Conservation (phyloP, 2,329 filamentous ascomycete species). For the Botryotinia calthae region DNA sequence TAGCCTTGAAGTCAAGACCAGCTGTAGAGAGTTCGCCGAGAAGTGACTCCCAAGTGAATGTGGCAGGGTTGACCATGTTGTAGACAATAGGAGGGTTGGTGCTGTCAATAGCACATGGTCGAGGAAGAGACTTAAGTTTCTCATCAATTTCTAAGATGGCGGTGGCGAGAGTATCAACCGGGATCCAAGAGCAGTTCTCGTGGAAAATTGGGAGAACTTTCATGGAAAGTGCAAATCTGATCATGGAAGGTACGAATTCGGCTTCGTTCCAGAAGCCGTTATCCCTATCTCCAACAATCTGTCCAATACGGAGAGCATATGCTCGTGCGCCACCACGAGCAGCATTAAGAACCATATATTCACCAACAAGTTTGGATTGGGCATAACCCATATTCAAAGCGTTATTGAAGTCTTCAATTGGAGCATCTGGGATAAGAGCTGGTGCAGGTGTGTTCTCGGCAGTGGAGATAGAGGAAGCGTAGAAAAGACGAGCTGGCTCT, state of each 20-base stretch:
- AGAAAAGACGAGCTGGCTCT: slow-evolving; percentile 38
- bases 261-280: slow-evolving; percentile 46
- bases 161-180: slow-evolving; percentile 46
- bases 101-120: slow-evolving; percentile 21
- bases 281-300: slow-evolving; percentile 50
- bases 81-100: slow-evolving; percentile 42
- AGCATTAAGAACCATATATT: slow-evolving; percentile 45
- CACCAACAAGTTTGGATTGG: slow-evolving; percentile 48
- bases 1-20: slow-evolving; percentile 46
- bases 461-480: slow-evolving; percentile 42
- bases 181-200: slow-evolving; percentile 45
- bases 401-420: slow-evolving; percentile 26
- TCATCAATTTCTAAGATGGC: slow-evolving; percentile 42
- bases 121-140: slow-evolving; percentile 23
- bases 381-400: slow-evolving; percentile 52
- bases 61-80: slow-evolving; percentile 51
- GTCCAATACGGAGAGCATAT: slow-evolving; percentile 48
- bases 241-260: slow-evolving; percentile 52
- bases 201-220: slow-evolving; percentile 46
- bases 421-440: slow-evolving; percentile 39
- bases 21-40: slow-evolving; percentile 48
- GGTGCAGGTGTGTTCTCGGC: slow-evolving; percentile 36
- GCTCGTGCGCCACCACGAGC: slow-evolving; percentile 37
- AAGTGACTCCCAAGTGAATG: slow-evolving; percentile 49
- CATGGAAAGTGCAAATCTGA: slow-evolving; percentile 46